phyloP scores from a whole-genome alignment of 1,139 yeast species.

The Zygosaccharomyces pseudobailii region DNA sequence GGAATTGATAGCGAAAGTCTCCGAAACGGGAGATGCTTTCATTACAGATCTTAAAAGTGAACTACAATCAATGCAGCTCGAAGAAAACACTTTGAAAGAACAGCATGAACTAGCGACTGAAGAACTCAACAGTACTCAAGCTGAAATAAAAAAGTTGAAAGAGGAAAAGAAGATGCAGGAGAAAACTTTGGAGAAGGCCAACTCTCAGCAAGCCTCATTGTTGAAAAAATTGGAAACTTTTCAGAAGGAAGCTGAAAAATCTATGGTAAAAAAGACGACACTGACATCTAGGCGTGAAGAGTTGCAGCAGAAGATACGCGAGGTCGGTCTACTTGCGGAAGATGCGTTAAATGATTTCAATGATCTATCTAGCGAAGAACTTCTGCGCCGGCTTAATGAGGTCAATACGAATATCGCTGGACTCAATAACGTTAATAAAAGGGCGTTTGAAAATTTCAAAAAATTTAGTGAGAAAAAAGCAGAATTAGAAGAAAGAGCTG shows the following conservation, averaged over 20 bases:
- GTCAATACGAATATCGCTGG: slow-evolving; percentile 56
- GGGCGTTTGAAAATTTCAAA: slow-evolving; percentile 81
- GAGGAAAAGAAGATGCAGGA: slow-evolving; percentile 36
- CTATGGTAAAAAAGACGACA: slow-evolving; percentile 59
- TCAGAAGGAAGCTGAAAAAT: slow-evolving; percentile 63
- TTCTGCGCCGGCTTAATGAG: slow-evolving; percentile 52
- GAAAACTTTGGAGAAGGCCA: slow-evolving; percentile 44
- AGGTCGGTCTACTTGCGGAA: slow-evolving; percentile 82
- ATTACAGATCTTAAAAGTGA: slow-evolving; percentile 33
- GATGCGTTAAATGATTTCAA: slow-evolving; percentile 61
- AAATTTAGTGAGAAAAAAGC: slow-evolving; percentile 72
- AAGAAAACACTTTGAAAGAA: slow-evolving; percentile 22
- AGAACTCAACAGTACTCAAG: slow-evolving; percentile 34
- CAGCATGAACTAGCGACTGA: slow-evolving; percentile 32
- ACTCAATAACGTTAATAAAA: slow-evolving; percentile 78
- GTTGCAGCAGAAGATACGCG: slow-evolving; percentile 67
- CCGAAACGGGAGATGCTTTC: slow-evolving; percentile 19
- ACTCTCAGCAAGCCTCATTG: slow-evolving; percentile 52
- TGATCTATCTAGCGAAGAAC: slow-evolving; percentile 44
- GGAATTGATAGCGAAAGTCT: slow-evolving; percentile 18
- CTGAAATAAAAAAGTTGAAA: slow-evolving; percentile 28
- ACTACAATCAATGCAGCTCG: slow-evolving; percentile 28
- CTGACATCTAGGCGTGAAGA: slow-evolving; percentile 64
- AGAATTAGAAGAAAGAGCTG: slow-evolving; percentile 58
- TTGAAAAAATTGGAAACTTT: slow-evolving; percentile 56